Conservation (phyloP, 2,329 filamentous ascomycete species). For the Rhynchosporium graminicola region DNA sequence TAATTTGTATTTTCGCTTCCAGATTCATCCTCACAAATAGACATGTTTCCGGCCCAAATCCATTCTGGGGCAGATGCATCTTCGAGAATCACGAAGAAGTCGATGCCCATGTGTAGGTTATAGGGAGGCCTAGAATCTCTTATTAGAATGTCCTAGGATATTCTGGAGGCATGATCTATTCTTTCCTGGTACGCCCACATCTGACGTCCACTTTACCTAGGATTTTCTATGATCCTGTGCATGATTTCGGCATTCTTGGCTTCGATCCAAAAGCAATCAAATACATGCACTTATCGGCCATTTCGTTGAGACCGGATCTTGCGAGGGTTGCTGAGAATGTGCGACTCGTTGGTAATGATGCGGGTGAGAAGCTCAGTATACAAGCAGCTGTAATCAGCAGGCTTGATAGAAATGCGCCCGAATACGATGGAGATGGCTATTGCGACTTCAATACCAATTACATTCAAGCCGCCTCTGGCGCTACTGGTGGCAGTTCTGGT, state of each 20-base stretch:
- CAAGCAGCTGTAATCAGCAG: slow-evolving; percentile 96
- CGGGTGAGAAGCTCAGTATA: slow-evolving; percentile 97
- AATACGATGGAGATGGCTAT: slow-evolving; percentile 90
- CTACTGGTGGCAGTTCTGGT: slow-evolving; percentile 93
- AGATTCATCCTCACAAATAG: slow-evolving; percentile 83
- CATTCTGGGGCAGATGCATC: slow-evolving; percentile 97
- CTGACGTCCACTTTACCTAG: no score
- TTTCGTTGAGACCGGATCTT: slow-evolving; percentile 80
- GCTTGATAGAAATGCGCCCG: slow-evolving; percentile 92
- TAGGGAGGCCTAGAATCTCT: no score
- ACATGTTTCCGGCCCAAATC: slow-evolving; percentile 92
- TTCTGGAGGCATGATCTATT: no score
- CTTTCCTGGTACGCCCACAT: no score
- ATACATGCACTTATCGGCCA: slow-evolving; percentile 86
- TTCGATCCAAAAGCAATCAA: slow-evolving; percentile 96
- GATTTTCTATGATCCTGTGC: slow-evolving; percentile 95
- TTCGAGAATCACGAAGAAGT: slow-evolving; percentile 99
- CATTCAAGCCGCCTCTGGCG: slow-evolving; percentile 95
- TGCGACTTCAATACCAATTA: slow-evolving; percentile 97
- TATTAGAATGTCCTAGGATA: no score
- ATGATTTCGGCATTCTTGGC: slow-evolving; percentile 95
- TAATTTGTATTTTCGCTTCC: neutral
- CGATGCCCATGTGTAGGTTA: slow-evolving; percentile 72
- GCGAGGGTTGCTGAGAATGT: slow-evolving; percentile 93
- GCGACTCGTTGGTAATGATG: slow-evolving; percentile 96